These are phyloP conservation scores for Dendrobium officinale DNA, from an alignment of 106 monocot genomes.

Conservation along the genomic window DNA sequence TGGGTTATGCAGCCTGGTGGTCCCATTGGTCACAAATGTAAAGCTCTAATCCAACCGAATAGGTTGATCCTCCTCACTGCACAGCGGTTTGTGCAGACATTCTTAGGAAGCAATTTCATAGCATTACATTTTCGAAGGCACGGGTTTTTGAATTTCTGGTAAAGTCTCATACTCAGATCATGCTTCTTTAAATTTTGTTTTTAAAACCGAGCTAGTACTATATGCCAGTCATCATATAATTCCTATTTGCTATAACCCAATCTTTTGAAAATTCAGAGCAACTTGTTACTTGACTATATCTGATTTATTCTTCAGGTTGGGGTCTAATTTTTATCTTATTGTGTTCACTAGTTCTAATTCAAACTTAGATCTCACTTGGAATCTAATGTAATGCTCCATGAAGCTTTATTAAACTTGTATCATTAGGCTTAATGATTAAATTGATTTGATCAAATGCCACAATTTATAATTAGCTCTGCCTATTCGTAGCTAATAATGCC, in stretches of 20 bases:
- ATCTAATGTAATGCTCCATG: neutral
- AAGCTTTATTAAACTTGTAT: neutral
- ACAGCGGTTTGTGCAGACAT: conserved; percentile 91
- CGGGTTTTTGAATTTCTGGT: conserved; percentile 98
- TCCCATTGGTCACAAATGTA: conserved; percentile 78
- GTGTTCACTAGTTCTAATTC: neutral
- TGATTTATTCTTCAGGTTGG: neutral
- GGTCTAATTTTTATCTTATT: neutral
- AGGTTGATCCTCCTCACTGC: conserved; percentile 69
- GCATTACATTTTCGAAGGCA: conserved; percentile 95
- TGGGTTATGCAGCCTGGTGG: conserved; percentile 95
- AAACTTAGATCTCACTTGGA: neutral
- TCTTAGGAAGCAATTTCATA: conserved; percentile 82
- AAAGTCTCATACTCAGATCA: conserved; percentile 7
- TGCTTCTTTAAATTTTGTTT: neutral
- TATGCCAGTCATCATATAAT: neutral
- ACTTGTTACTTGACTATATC: neutral
- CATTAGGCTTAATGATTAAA: neutral
- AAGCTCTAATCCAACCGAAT: conserved; percentile 70
- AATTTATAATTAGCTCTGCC: too few relatives aligned
- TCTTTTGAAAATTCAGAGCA: neutral
- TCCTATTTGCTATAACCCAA: neutral
- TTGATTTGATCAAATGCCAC: neutral
- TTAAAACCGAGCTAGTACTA: neutral
- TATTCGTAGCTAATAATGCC: neutral